Conservation (phyloP, 768 basidiomycete genomes). For the Tulasnella calospora region DNA sequence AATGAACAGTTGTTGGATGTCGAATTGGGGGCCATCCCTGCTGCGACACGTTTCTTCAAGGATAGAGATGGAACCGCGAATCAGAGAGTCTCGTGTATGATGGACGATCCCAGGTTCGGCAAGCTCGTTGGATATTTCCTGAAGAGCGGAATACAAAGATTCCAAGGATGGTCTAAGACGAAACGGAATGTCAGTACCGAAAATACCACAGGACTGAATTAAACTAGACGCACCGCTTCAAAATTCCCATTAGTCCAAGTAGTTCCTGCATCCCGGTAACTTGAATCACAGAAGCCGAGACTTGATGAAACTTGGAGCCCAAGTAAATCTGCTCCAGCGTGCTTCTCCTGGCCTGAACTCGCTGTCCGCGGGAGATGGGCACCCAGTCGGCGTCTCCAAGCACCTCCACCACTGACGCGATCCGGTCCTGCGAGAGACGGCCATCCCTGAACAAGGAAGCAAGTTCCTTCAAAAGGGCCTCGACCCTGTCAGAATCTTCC, state of each 20-base stretch:
- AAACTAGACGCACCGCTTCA: neutral
- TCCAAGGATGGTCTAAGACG: neutral
- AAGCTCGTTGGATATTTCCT: neutral
- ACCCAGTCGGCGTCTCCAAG: slow-evolving; percentile 9
- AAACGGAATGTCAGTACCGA: neutral
- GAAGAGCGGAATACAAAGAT: neutral
- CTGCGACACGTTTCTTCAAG: neutral
- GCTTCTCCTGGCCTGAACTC: neutral
- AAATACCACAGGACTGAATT: neutral
- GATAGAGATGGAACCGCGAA: neutral
- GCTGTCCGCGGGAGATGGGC: neutral
- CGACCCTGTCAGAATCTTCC: neutral
- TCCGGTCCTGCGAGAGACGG: neutral
- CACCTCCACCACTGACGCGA: neutral
- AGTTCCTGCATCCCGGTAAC: neutral
- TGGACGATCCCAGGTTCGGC: neutral
- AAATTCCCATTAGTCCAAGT: neutral
- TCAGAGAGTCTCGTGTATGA: neutral
- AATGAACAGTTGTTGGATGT: neutral
- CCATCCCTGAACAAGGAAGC: neutral
- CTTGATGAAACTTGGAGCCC: neutral
- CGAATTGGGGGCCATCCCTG: neutral
- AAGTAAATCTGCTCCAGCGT: neutral
- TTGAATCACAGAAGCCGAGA: neutral
- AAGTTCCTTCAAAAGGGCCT: neutral